Base-by-base conservation (phyloP, 139 green algal genomes). In the Ulvella scutata region DNA sequence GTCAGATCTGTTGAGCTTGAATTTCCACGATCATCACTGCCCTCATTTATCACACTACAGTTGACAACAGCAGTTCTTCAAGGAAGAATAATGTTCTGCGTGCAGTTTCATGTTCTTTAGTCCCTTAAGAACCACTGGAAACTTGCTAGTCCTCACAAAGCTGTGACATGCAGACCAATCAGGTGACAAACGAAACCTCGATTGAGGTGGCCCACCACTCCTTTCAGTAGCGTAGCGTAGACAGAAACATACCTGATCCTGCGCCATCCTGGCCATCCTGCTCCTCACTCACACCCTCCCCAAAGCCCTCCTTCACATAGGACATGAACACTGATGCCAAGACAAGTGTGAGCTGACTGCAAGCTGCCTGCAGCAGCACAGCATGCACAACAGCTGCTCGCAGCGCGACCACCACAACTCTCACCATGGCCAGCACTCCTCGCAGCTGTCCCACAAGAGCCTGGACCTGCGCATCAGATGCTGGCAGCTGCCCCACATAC, bases 241-340 rank as follows among this genome's bases (percentile, higher is more conserved):
- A 23, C 29, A 26, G 3, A n/a, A 17, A 4, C 67, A 76, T 38
- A n/a, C 28, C 29, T 38, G 51, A 9, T 74, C 72, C 81, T 13
- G 83, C 81, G 17, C 73, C 84, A 28, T 34, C 83, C 37, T 82
- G 79, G 9, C 62, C 85, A 3, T 84, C 83, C 77, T 86, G 82
- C 10, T 74, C 83, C 74, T 82, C 77, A 40, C 79, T 75, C 43
- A 86, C 79, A 7, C 82, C 86, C 72, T 85, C 81, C 84, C 95
- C 99, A 85, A 96, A 99, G 36, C 95, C 95, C 72, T 98, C 86
- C 43, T 83, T 76, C 39, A 91, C 77, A 21, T 98, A 75, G 2
- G 81, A 88, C 1, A 78, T 79, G 72, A 98, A 88, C 37, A 98
- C 75, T 34, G 83, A 83, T 39, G 77, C 85, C 34, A 79, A 77